Evolutionary conservation across 2,329 filamentous ascomycete genomes (phyloP).

Genomic region (Talaromyces marneffei): DNA sequence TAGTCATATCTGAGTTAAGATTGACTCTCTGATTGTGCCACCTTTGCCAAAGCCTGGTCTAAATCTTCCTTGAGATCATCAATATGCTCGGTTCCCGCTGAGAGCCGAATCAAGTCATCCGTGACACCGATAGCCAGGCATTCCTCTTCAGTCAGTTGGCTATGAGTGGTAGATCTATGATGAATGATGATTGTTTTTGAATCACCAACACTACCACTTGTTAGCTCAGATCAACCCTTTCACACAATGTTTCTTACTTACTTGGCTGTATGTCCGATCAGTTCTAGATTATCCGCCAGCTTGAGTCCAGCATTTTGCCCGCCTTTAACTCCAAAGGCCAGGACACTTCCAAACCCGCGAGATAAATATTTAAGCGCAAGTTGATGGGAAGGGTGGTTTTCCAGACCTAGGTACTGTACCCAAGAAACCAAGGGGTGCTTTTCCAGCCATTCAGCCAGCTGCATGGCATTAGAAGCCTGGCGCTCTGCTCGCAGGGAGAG

Average conservation of each 20-base stretch:
- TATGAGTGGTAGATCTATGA: conserved; percentile 84
- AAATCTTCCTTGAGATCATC: conserved; percentile 96
- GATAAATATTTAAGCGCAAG: conserved; percentile 76
- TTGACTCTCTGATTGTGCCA: no score
- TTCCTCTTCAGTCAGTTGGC: conserved; percentile 81
- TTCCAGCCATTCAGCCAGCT: conserved; percentile 72
- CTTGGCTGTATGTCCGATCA: conserved; percentile 86
- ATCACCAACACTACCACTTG: conserved; percentile 62
- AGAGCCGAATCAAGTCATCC: conserved; percentile 85
- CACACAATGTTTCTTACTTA: neutral
- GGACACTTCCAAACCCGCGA: conserved; percentile 73
- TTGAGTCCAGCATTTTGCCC: conserved; percentile 63
- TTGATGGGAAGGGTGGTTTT: conserved; percentile 68
- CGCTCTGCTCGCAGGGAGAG: conserved; percentile 74
- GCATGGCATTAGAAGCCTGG: conserved; percentile 71
- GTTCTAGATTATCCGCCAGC: conserved; percentile 67
- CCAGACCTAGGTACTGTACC: conserved; percentile 82
- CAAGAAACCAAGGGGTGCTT: conserved; percentile 71
- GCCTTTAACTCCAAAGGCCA: conserved; percentile 84
- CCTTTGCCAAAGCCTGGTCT: no score
- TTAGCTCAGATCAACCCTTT: neutral
- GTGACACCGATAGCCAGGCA: conserved; percentile 74
- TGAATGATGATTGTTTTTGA: conserved; percentile 92
- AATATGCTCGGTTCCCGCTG: conserved; percentile 91
- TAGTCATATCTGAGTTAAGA: no score